Conservation (phyloP, 2,329 filamentous ascomycete species). For the Ilyonectria sp. region DNA sequence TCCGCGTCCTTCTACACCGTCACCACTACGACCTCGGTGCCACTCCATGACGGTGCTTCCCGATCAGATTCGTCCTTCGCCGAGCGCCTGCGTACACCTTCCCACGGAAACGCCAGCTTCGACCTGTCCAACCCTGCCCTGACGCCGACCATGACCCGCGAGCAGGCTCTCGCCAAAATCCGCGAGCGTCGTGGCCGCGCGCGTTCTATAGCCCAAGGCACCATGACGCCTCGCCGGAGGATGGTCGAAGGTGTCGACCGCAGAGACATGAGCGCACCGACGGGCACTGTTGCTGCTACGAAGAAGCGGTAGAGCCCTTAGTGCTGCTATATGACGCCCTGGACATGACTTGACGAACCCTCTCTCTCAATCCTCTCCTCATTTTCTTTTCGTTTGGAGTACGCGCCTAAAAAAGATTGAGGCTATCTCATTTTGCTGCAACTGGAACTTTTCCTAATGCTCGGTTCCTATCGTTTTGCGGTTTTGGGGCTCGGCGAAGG, state of each 20-base stretch:
- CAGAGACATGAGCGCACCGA: constrained; percentile 66
- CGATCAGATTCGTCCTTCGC: constrained; percentile 58
- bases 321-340: constrained; percentile 28
- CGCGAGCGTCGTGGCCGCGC: constrained; percentile 80
- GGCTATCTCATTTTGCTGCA: constrained; percentile 22
- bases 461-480: constrained; percentile 29
- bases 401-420: constrained; percentile 10
- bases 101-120: constrained; percentile 60
- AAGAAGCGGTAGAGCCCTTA: constrained; percentile 39
- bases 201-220: constrained; percentile 76
- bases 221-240: constrained; percentile 70
- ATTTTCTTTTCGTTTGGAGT: constrained; percentile 15
- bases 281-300: constrained; percentile 47
- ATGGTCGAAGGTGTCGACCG: constrained; percentile 66
- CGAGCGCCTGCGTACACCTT: constrained; percentile 63
- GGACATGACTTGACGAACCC: constrained; percentile 43
- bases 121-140: constrained; percentile 71
- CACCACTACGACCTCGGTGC: constrained; percentile 67
- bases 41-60: constrained; percentile 62
- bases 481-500: constrained; percentile 41
- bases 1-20: constrained; percentile 63
- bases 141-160: constrained; percentile 78
- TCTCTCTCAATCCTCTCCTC: constrained; percentile 2
- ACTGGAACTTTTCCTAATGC: constrained; percentile 6
- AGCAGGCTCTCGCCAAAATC: constrained; percentile 83